These are phyloP conservation scores for Peronospora tabacina DNA, from an alignment of 352 stramenopile species.

Conservation along the genomic window DNA sequence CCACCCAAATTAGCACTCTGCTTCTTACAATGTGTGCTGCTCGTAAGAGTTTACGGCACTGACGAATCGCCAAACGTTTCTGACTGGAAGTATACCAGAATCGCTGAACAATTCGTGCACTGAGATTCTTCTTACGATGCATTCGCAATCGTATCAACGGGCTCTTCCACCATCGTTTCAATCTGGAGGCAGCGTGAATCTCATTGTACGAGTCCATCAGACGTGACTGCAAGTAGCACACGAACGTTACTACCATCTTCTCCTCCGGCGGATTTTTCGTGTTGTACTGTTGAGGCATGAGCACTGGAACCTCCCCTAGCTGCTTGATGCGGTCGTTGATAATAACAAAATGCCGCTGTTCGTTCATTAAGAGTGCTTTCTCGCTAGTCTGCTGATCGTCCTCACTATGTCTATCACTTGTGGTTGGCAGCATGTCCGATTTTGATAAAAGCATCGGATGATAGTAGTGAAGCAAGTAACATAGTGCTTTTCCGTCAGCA, in stretches of 20 bases:
- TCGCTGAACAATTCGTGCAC: conserved; percentile 52
- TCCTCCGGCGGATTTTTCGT: conserved; percentile 87
- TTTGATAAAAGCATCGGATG: conserved; percentile 87
- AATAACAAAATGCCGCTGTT: conserved; percentile 82
- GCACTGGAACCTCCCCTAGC: conserved; percentile 88
- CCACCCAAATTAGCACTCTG: conserved; percentile 22
- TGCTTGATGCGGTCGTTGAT: conserved; percentile 86
- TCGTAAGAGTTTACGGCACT: conserved; percentile 55
- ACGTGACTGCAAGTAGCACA: conserved; percentile 91
- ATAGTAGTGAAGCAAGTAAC: conserved; percentile 94
- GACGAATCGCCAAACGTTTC: conserved; percentile 60
- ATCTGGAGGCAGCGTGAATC: conserved; percentile 79
- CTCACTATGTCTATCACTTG: conserved; percentile 17
- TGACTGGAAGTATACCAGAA: conserved; percentile 80
- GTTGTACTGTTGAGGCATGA: conserved; percentile 84
- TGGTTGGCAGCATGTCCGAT: conserved; percentile 48
- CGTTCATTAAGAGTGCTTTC: conserved; percentile 39
- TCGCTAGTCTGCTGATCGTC: conserved; percentile 20
- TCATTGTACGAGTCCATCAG: conserved; percentile 91
- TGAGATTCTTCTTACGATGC: conserved; percentile 50
- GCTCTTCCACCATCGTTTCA: conserved; percentile 83
- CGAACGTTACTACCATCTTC: conserved; percentile 91
- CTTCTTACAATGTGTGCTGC: conserved; percentile 49
- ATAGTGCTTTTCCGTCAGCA: conserved; percentile 88
- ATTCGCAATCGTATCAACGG: conserved; percentile 45